Evolutionary conservation across 208 protist genomes (phyloP).

Genomic region (Crithidia fasciculata): DNA sequence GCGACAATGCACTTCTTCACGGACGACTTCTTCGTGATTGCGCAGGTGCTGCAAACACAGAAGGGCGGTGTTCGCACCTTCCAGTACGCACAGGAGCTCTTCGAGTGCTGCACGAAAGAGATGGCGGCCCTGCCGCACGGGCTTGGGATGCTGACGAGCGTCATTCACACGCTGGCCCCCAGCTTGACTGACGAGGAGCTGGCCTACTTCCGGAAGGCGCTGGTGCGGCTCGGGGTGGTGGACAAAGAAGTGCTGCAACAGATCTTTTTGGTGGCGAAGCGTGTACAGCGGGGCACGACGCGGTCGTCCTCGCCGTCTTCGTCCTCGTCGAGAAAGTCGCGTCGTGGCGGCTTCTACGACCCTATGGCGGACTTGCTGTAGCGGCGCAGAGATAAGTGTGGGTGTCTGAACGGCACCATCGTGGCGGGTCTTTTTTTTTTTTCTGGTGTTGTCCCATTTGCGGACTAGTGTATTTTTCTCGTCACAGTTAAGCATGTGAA

Average conservation of each 20-base stretch:
- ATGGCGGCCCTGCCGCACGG: constrained; percentile 42
- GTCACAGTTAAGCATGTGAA: too few species aligned
- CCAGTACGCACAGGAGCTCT: constrained; percentile 36
- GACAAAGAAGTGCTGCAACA: constrained; percentile 20
- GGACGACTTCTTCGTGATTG: constrained; percentile 81
- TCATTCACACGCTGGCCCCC: constrained; percentile 54
- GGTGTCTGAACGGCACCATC: background rate
- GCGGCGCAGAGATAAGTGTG: background rate
- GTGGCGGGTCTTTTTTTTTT: background rate
- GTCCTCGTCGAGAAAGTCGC: background rate
- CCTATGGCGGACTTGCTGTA: constrained; percentile 41
- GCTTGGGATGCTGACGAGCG: constrained; percentile 47
- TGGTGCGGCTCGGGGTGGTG: constrained; percentile 31
- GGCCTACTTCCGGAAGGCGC: constrained; percentile 37
- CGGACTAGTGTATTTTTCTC: too few species aligned
- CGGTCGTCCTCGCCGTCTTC: background rate
- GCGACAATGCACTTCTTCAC: constrained; percentile 68
- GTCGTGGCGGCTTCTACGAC: constrained; percentile 29
- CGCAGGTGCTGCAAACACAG: constrained; percentile 42
- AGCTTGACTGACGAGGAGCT: constrained; percentile 69
- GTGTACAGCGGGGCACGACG: constrained; percentile 2
- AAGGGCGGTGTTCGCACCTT: constrained; percentile 77
- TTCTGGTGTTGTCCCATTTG: background rate
- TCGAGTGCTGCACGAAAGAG: constrained; percentile 46
- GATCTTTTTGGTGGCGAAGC: constrained; percentile 32